Conservation (phyloP, 495 filamentous ascomycete genomes). For the Chaetomium cochliodes region DNA sequence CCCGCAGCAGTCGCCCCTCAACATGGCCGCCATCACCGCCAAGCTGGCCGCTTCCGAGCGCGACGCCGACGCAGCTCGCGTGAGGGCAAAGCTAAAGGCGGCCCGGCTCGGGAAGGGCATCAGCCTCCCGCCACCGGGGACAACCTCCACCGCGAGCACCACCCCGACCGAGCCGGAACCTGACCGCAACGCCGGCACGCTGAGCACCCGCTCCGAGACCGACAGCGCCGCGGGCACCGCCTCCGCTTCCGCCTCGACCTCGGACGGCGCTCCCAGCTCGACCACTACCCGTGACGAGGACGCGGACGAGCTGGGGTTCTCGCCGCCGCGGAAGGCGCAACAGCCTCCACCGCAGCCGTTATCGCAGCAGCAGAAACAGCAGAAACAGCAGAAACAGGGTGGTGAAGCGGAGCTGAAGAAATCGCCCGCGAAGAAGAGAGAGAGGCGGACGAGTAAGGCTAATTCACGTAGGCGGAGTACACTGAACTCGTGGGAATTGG, state of each 20-base stretch:
- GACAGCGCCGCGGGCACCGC: slow-evolving; percentile 11
- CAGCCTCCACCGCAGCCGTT: slow-evolving; percentile 13
- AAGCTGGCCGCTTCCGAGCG: slow-evolving; percentile 56
- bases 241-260: neutral
- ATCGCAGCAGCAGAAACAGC: neutral
- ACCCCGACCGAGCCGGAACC: slow-evolving; percentile 16
- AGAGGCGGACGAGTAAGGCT: slow-evolving; percentile 32
- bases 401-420: neutral
- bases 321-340: slow-evolving; percentile 1
- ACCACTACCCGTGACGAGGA: slow-evolving; percentile 15
- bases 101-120: slow-evolving; percentile 35
- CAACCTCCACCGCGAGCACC: slow-evolving; percentile 6
- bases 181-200: slow-evolving; percentile 1
- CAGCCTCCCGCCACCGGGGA: slow-evolving; percentile 22
- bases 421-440: slow-evolving; percentile 41
- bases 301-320: slow-evolving; percentile 18
- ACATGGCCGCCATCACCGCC: slow-evolving; percentile 54
- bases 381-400: neutral
- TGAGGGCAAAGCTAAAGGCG: slow-evolving; percentile 55
- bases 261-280: slow-evolving; percentile 9
- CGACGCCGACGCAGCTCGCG: slow-evolving; percentile 56
- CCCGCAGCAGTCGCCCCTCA: slow-evolving; percentile 51
- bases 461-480: slow-evolving; percentile 63
- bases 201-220: slow-evolving; percentile 16
- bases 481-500: slow-evolving; percentile 68